Percentiles rank a stretch among this genome's conserved stretches.
These are phyloP conservation scores for Schrenkiella parvula DNA, from an alignment of 345 rosid species.

Conservation along the genomic window DNA sequence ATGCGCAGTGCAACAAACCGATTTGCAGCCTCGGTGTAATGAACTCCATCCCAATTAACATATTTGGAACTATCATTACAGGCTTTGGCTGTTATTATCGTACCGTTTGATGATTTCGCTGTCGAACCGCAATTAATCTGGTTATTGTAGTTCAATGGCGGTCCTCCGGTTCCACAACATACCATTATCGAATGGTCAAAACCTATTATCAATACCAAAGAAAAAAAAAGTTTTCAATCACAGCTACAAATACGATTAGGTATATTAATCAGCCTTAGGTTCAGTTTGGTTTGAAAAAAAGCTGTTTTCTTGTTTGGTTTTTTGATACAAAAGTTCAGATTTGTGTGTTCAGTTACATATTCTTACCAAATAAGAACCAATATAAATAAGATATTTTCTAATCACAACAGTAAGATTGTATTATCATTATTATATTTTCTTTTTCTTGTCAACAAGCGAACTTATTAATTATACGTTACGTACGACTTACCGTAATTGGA, in stretches of 20 bases:
- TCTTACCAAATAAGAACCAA: too few species aligned
- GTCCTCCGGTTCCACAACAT: slow-evolving; percentile 92
- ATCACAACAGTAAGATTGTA: too few species aligned
- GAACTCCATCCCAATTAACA: slow-evolving; percentile 95
- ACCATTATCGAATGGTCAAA: slow-evolving; percentile 88
- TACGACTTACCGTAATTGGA: slow-evolving; percentile 46
- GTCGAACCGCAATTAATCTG: slow-evolving; percentile 68
- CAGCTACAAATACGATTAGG: not conserved
- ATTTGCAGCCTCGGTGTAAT: slow-evolving; percentile 91
- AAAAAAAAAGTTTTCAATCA: not conserved
- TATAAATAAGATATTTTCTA: too few species aligned
- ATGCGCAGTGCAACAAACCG: slow-evolving; percentile 60
- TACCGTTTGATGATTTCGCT: slow-evolving; percentile 51
- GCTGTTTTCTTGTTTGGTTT: too few species aligned
- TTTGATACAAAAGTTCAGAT: too few species aligned
- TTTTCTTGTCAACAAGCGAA: not conserved
- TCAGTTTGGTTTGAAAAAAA: too few species aligned
- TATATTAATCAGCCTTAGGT: too few species aligned
- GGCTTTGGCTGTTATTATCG: slow-evolving; percentile 46
- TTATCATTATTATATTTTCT: too few species aligned
- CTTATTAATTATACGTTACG: not conserved
- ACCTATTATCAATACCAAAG: slow-evolving; percentile 46
- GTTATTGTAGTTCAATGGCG: slow-evolving; percentile 76
- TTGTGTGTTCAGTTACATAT: too few species aligned
- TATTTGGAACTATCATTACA: slow-evolving; percentile 75